These are phyloP conservation scores for Termitomyces sp. DNA, from an alignment of 768 basidiomycete species.

Conservation along the genomic window DNA sequence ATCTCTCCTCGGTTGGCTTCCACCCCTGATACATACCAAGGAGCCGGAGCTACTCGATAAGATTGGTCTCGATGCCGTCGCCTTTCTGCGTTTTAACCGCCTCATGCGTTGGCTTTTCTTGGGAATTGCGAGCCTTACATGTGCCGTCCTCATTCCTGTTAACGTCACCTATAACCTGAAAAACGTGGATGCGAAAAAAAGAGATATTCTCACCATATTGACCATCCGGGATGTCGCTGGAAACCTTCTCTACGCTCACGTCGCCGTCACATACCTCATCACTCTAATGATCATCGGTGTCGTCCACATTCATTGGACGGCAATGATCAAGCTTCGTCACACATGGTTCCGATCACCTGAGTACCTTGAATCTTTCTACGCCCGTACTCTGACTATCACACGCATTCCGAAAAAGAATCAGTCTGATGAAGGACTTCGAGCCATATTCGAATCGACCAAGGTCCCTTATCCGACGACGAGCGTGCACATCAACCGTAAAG, in stretches of 20 bases:
- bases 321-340: constrained; percentile 75
- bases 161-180: constrained; percentile 82
- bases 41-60: constrained; percentile 89
- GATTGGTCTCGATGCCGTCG: constrained; percentile 89
- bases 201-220: constrained; percentile 71
- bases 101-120: constrained; percentile 76
- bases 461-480: constrained; percentile 91
- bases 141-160: constrained; percentile 79
- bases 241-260: constrained; percentile 75
- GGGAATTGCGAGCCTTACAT: constrained; percentile 57
- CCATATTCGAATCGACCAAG: constrained; percentile 67
- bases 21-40: constrained; percentile 76
- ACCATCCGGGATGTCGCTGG: constrained; percentile 84
- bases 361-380: constrained; percentile 88
- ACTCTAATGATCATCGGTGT: constrained; percentile 68
- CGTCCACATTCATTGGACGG: constrained; percentile 71
- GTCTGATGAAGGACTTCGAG: constrained; percentile 78
- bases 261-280: constrained; percentile 79
- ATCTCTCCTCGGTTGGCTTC: constrained; percentile 86
- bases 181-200: constrained; percentile 44
- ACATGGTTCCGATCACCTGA: constrained; percentile 90
- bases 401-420: constrained; percentile 78
- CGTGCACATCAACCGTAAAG: constrained; percentile 83
- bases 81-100: constrained; percentile 88
- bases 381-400: constrained; percentile 82